Conservation (phyloP, 2,329 filamentous ascomycete genomes). For the Cadophora gregata region DNA sequence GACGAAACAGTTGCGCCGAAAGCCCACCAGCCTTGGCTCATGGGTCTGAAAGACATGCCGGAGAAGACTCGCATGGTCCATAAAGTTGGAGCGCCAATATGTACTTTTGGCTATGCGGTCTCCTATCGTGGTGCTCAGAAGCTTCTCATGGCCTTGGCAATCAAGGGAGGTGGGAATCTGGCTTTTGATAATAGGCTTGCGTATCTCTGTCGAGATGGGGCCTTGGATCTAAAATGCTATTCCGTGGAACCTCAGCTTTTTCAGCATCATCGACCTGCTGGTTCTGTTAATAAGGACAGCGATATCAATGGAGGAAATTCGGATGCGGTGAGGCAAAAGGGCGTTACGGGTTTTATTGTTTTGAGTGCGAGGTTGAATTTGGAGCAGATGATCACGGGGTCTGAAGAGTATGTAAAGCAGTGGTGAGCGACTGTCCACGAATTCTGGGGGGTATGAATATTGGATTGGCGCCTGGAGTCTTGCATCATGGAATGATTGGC, state of each 20-base stretch:
- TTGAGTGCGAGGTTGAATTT: constrained; percentile 47
- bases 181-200: constrained; percentile 45
- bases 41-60: constrained; percentile 22
- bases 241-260: constrained; percentile 46
- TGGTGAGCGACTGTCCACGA: no score
- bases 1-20: constrained; percentile 41
- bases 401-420: constrained; percentile 18
- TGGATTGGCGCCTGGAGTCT: no score
- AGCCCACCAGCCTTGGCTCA: constrained; percentile 25
- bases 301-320: constrained; percentile 41
- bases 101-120: constrained; percentile 46
- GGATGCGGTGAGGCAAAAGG: constrained; percentile 40
- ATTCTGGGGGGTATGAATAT: no score
- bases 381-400: constrained; percentile 40
- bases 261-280: constrained; percentile 45
- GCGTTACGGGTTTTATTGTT: constrained; percentile 46
- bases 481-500: no score
- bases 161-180: constrained; percentile 34
- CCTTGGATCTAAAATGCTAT: constrained; percentile 43
- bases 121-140: constrained; percentile 52
- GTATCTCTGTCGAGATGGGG: constrained; percentile 42
- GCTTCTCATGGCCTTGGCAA: constrained; percentile 65
- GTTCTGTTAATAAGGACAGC: constrained; percentile 42
- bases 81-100: constrained; percentile 40
- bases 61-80: constrained; percentile 41